phyloP scores from a whole-genome alignment of 2,329 filamentous ascomycete species.

The Colletotrichum plurivorum region DNA sequence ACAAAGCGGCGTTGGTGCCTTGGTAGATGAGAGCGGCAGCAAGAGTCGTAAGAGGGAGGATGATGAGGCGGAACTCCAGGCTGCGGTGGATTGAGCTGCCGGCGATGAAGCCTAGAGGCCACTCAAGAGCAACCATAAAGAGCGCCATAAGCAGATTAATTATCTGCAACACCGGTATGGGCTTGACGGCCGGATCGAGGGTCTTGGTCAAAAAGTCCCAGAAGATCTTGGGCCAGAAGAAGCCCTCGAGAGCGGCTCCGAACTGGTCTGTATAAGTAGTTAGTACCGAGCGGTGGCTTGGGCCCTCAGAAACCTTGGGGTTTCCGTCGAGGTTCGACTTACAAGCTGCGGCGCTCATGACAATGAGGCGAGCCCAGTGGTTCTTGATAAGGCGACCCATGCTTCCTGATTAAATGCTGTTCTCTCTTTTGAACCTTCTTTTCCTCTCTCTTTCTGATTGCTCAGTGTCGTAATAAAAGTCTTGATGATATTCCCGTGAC shows the following conservation, averaged over 20 bases:
- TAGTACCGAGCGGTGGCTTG: slow-evolving; percentile 41
- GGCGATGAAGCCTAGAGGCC: slow-evolving; percentile 85
- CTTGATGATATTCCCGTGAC: slow-evolving; percentile 16
- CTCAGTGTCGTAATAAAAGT: slow-evolving; percentile 6
- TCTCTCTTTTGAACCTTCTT: slow-evolving; percentile 27
- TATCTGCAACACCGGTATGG: slow-evolving; percentile 89
- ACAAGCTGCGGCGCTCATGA: slow-evolving; percentile 87
- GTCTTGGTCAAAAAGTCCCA: slow-evolving; percentile 97
- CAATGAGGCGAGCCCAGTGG: slow-evolving; percentile 96
- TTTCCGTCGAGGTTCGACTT: slow-evolving; percentile 50
- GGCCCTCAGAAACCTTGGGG: background rate
- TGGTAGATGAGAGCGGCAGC: slow-evolving; percentile 88
- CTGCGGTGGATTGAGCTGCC: slow-evolving; percentile 86
- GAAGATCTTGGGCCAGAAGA: slow-evolving; percentile 99
- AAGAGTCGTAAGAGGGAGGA: slow-evolving; percentile 85
- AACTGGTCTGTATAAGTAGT: slow-evolving; percentile 79
- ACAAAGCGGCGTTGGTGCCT: slow-evolving; percentile 90
- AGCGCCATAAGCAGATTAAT: slow-evolving; percentile 90
- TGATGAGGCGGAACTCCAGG: slow-evolving; percentile 86
- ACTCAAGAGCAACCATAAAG: slow-evolving; percentile 87
- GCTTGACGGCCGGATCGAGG: slow-evolving; percentile 87
- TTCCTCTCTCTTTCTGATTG: slow-evolving; percentile 36
- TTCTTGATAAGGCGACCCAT: slow-evolving; percentile 99
- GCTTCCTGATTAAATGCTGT: slow-evolving; percentile 44
- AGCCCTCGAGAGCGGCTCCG: slow-evolving; percentile 84